These are phyloP conservation scores for apple (Malus domestica) DNA, from an alignment of 306 rosid genomes.

Conservation along the genomic window DNA sequence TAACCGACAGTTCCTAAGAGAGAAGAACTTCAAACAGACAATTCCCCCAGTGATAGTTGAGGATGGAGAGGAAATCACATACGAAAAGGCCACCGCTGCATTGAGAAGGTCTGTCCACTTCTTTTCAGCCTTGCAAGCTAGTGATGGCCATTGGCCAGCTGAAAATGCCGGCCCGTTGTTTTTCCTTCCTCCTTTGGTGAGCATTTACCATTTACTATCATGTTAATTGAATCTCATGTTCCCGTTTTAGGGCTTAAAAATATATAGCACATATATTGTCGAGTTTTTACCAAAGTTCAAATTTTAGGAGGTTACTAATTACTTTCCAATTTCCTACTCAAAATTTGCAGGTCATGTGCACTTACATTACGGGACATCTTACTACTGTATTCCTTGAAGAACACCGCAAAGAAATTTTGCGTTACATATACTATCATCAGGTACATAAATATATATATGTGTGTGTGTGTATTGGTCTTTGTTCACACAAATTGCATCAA, in stretches of 20 bases:
- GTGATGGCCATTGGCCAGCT: constrained; percentile 84
- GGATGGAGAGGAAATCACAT: constrained; percentile 30
- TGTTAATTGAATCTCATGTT: background rate
- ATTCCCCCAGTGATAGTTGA: constrained; percentile 35
- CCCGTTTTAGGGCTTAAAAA: background rate
- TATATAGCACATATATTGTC: background rate
- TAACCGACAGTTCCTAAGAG: constrained; percentile 34
- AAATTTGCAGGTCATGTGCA: too few relatives aligned
- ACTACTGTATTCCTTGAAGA: too few relatives aligned
- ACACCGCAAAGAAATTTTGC: too few relatives aligned
- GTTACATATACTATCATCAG: constrained; percentile 32
- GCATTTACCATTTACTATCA: background rate
- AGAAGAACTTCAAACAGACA: constrained; percentile 52
- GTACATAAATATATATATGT: constrained; percentile 2
- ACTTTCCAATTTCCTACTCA: too few relatives aligned
- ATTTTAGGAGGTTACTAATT: too few relatives aligned
- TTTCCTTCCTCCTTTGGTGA: constrained; percentile 67
- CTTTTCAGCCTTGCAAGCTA: constrained; percentile 49
- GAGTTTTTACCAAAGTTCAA: background rate
- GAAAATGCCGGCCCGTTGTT: constrained; percentile 63
- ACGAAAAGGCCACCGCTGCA: constrained; percentile 23
- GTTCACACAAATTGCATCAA: background rate
- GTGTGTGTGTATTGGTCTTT: too few relatives aligned
- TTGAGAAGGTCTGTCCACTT: constrained; percentile 37
- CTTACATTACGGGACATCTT: too few relatives aligned